Base-by-base conservation (phyloP, 768 basidiomycete species). In the Kwoniella europaea region DNA sequence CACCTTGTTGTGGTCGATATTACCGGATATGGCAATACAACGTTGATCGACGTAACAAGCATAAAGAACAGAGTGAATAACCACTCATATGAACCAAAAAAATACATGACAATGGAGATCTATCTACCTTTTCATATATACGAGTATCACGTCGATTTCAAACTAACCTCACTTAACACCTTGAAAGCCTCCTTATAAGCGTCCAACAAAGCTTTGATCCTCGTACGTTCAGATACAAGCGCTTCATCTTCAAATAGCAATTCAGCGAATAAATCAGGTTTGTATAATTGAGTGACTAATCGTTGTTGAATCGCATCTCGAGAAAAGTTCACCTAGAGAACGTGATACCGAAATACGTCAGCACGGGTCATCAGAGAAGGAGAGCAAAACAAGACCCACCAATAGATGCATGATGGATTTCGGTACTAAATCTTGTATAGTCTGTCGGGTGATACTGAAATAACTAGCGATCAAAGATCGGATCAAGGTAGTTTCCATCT, bases 301-400 rank as follows among this genome's bases (percentile, higher is more conserved):
- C 97, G 89, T 82, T 97, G 97, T 85, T 98, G 97, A 27, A 99
- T 93, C 18, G 94, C 92, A 82, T 98, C 92, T 56, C 93, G 91
- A n/a, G 95, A 95, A 80, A 92, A 88, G 85, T 97, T 98, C 81
- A 99, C 96, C 72, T 98, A 88, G 76, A n/a, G n/a, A n/a, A n/a
- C n/a, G n/a, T n/a, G n/a, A n/a, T n/a, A n/a, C n/a, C n/a, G n/a
- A n/a, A n/a, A n/a, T n/a, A n/a, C n/a, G n/a, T n/a, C n/a, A n/a
- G n/a, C n/a, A n/a, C n/a, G n/a, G n/a, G n/a, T n/a, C n/a, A n/a
- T n/a, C n/a, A n/a, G n/a, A n/a, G n/a, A n/a, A n/a, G n/a, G n/a
- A n/a, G n/a, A n/a, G n/a, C n/a, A n/a, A n/a, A n/a, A n/a, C n/a
- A n/a, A n/a, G n/a, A n/a, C n/a, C n/a, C 60, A 81, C 79, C 46